phyloP scores from a whole-genome alignment of 192 early-diverging fungal genomes.

The Coemansia interrupta region DNA sequence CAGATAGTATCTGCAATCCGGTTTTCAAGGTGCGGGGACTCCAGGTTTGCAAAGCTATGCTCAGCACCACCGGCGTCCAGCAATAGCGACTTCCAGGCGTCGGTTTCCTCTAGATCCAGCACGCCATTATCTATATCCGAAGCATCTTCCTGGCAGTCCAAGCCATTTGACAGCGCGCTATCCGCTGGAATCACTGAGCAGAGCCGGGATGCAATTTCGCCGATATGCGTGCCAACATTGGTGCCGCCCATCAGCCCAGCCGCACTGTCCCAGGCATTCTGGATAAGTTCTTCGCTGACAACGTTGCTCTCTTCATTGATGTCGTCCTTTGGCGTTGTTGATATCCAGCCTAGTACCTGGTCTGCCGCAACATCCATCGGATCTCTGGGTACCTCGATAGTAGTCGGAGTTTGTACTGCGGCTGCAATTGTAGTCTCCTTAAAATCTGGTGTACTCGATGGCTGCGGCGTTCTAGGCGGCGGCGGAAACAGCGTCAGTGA shows the following conservation, averaged over 20 bases:
- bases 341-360: slow-evolving; percentile 33
- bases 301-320: not conserved
- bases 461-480: no score
- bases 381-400: no score
- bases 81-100: slow-evolving; percentile 3
- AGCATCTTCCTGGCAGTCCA: not conserved
- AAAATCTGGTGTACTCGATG: no score
- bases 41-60: not conserved
- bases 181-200: slow-evolving; percentile 16
- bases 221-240: slow-evolving; percentile 20
- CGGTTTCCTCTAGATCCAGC: slow-evolving; percentile 1
- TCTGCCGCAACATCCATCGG: slow-evolving; percentile 9
- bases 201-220: slow-evolving; percentile 29
- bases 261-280: slow-evolving; percentile 28
- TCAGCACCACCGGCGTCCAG: not conserved
- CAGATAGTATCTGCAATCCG: slow-evolving; percentile 5
- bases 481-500: no score
- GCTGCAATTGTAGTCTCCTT: no score
- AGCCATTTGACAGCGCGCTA: not conserved
- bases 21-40: not conserved
- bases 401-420: no score
- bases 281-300: not conserved
- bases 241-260: slow-evolving; percentile 36
- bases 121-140: not conserved
- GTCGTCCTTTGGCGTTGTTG: not conserved